Evolutionary conservation across 805 yeast genomes (phyloP).

Genomic region (Ogataea saltuana): DNA sequence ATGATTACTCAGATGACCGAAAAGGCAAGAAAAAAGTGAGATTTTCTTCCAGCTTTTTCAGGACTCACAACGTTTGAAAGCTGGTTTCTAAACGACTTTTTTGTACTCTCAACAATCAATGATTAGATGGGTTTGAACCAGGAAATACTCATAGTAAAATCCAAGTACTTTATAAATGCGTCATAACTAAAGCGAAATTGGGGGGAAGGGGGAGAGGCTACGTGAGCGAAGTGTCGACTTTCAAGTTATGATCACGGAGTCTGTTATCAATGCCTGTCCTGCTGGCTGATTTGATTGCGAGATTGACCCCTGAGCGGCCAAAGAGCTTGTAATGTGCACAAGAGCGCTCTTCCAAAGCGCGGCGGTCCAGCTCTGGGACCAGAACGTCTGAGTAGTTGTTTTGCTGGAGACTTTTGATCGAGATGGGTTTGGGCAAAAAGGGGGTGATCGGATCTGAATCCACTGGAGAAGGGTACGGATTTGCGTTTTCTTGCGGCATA

Average conservation of each 20-base stretch:
- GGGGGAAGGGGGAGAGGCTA: too few relatives aligned
- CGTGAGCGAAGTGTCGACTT: not conserved
- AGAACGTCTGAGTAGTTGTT: too few relatives aligned
- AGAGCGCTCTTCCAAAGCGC: not conserved
- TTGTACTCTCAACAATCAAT: slow-evolving; percentile 1
- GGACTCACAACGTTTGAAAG: slow-evolving; percentile 6
- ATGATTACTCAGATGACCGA: not conserved
- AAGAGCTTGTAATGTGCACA: slow-evolving; percentile 9
- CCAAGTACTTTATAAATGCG: too few relatives aligned
- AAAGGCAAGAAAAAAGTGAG: slow-evolving; percentile 19
- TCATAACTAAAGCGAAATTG: too few relatives aligned
- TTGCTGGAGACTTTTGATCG: slow-evolving; percentile 6
- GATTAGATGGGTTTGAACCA: not conserved
- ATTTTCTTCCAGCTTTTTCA: slow-evolving; percentile 22
- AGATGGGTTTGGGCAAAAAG: slow-evolving; percentile 19
- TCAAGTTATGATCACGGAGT: not conserved
- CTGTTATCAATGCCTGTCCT: not conserved
- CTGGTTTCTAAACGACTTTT: not conserved
- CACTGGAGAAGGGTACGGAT: slow-evolving; percentile 17
- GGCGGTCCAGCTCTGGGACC: too few relatives aligned
- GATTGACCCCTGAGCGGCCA: slow-evolving; percentile 15
- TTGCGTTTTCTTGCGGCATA: not conserved
- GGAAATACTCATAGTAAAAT: not conserved
- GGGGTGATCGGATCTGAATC: slow-evolving; percentile 18
- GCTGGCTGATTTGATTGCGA: slow-evolving; percentile 1